A percentile compares a stretch with the other conserved stretches of the same genome.
Evolutionary conservation across 345 rosid species (phyloP).

Genomic region (Syzygium aqueum): DNA sequence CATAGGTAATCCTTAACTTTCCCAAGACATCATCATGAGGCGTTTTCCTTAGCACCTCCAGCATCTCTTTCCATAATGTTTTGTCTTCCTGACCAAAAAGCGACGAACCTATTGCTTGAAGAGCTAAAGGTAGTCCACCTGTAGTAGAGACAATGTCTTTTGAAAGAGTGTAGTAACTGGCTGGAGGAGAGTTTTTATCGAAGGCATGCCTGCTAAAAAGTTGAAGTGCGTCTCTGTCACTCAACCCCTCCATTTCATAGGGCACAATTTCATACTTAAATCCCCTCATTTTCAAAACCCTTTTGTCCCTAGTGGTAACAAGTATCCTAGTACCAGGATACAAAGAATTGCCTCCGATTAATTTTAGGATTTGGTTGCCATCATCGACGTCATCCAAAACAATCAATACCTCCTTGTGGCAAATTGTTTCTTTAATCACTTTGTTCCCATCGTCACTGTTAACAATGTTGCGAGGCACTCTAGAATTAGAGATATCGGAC

Average conservation of each 20-base stretch:
- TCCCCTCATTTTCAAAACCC: neutral
- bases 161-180: fast-evolving
- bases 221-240: neutral
- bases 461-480: fast-evolving
- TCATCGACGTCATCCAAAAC: neutral
- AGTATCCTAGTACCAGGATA: neutral
- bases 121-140: neutral
- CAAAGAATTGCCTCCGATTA: neutral
- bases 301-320: neutral
- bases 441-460: fast-evolving
- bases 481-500: neutral
- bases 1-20: neutral
- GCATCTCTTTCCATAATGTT: neutral
- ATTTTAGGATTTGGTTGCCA: neutral
- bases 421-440: neutral
- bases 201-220: neutral
- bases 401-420: neutral
- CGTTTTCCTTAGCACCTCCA: neutral
- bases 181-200: fast-evolving
- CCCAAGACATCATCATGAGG: neutral
- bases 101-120: neutral
- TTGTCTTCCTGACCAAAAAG: fast-evolving
- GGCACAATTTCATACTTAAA: fast-evolving
- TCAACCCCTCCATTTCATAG: neutral
- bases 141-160: fast-evolving